Conservation (phyloP, 2,329 filamentous ascomycete species). For the Trichoderma sp. region DNA sequence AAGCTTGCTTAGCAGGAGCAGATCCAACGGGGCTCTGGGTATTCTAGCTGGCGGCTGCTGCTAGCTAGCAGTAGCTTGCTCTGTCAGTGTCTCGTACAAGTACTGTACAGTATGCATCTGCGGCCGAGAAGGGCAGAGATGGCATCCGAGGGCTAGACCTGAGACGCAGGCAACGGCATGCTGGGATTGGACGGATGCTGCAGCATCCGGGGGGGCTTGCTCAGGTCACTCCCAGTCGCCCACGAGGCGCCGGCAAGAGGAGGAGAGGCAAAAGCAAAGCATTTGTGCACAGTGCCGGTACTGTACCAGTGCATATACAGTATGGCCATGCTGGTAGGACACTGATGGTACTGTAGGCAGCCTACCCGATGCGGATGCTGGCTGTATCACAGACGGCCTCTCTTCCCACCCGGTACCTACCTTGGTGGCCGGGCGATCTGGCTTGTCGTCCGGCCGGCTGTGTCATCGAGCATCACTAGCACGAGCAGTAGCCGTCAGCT, state of each 20-base stretch:
- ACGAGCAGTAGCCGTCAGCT: background rate
- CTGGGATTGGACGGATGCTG: constrained; percentile 1
- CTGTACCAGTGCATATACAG: background rate
- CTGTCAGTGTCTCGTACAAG: background rate
- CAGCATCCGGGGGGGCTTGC: background rate
- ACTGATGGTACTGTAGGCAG: background rate
- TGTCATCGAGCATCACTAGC: background rate
- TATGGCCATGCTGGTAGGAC: background rate
- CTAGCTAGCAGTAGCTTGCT: background rate
- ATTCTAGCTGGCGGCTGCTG: background rate
- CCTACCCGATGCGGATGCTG: background rate
- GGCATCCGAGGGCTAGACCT: background rate
- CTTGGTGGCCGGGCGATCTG: background rate
- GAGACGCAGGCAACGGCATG: constrained; percentile 9
- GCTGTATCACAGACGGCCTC: background rate
- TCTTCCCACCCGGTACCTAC: background rate
- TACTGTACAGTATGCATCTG: background rate
- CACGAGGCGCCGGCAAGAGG: background rate
- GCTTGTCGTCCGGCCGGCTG: background rate
- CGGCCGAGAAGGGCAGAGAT: background rate
- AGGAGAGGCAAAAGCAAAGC: background rate
- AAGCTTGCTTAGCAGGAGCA: background rate
- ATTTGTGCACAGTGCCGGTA: too few relatives aligned
- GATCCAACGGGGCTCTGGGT: background rate
- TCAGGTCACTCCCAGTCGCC: background rate